Conservation (phyloP, 768 basidiomycete genomes). For the Lentinus tigrinus region DNA sequence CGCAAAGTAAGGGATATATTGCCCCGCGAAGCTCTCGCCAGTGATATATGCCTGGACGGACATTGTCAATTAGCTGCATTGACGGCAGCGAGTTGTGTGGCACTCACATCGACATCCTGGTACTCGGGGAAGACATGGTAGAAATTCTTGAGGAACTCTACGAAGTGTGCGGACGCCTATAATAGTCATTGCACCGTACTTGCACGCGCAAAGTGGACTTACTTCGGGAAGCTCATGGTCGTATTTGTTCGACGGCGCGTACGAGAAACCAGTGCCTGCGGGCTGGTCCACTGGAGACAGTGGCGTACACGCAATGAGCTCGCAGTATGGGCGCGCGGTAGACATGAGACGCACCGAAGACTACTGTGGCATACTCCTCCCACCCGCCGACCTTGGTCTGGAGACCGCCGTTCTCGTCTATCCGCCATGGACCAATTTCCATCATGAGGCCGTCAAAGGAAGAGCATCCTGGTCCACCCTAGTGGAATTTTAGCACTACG, state of each 20-base stretch:
- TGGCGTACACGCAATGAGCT: background rate
- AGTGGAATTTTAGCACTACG: constrained; percentile 1
- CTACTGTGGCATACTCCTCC: constrained; percentile 95
- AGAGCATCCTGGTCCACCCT: constrained; percentile 97
- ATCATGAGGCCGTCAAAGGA: constrained; percentile 97
- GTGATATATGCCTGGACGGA: constrained; percentile 83
- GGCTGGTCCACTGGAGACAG: constrained; percentile 85
- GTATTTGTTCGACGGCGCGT: constrained; percentile 81
- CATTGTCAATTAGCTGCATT: background rate
- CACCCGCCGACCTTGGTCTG: constrained; percentile 83
- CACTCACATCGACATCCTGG: constrained; percentile 70
- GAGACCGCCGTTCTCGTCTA: constrained; percentile 72
- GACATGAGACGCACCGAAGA: constrained; percentile 67
- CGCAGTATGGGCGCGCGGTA: background rate
- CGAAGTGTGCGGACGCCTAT: constrained; percentile 74
- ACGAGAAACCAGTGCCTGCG: constrained; percentile 93
- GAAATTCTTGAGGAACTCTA: constrained; percentile 85
- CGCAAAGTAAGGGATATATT: constrained; percentile 96
- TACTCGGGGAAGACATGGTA: constrained; percentile 93
- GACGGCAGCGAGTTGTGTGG: background rate
- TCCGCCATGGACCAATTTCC: constrained; percentile 93
- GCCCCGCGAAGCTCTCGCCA: constrained; percentile 96
- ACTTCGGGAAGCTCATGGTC: constrained; percentile 78
- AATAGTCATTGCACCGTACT: constrained; percentile 5
- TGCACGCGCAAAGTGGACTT: constrained; percentile 8